Evolutionary conservation across 2,329 filamentous ascomycete species (phyloP).

Genomic region (Cladosporium sp.): DNA sequence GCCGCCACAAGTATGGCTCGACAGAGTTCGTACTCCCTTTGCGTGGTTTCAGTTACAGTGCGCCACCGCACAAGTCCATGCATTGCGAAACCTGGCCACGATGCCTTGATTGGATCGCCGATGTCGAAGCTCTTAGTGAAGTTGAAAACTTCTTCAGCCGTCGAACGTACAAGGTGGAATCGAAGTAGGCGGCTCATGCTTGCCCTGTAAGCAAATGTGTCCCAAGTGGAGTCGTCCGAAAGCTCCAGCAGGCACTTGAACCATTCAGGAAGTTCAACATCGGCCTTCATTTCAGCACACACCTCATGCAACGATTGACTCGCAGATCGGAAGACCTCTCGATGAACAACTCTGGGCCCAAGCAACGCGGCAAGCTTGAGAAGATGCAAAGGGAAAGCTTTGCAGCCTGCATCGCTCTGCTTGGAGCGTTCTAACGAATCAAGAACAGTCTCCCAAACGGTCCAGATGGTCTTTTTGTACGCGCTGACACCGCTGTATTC

Average conservation of each 20-base stretch:
- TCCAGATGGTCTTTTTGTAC: not conserved
- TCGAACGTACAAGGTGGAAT: not conserved
- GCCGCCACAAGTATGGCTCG: too few species aligned
- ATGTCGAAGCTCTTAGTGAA: too few species aligned
- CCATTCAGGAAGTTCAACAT: not conserved
- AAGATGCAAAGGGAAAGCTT: not conserved
- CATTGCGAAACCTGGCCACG: constrained; percentile 1
- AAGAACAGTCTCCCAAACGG: constrained; percentile 1
- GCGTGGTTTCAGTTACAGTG: too few species aligned
- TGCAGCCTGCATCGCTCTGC: not conserved
- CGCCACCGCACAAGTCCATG: not conserved
- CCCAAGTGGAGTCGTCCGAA: not conserved
- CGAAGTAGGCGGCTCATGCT: not conserved
- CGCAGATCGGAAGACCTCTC: not conserved
- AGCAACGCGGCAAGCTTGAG: not conserved
- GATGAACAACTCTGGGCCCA: not conserved
- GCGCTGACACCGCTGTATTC: not conserved
- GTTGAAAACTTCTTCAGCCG: too few species aligned
- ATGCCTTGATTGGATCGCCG: not conserved
- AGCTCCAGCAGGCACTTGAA: not conserved
- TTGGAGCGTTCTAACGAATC: not conserved
- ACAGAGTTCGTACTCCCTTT: too few species aligned
- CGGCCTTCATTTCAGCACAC: not conserved
- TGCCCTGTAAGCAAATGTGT: not conserved
- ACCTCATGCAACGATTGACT: not conserved